These are phyloP conservation scores for Kwoniella mangroviensis DNA, from an alignment of 768 basidiomycete species.

Conservation along the genomic window DNA sequence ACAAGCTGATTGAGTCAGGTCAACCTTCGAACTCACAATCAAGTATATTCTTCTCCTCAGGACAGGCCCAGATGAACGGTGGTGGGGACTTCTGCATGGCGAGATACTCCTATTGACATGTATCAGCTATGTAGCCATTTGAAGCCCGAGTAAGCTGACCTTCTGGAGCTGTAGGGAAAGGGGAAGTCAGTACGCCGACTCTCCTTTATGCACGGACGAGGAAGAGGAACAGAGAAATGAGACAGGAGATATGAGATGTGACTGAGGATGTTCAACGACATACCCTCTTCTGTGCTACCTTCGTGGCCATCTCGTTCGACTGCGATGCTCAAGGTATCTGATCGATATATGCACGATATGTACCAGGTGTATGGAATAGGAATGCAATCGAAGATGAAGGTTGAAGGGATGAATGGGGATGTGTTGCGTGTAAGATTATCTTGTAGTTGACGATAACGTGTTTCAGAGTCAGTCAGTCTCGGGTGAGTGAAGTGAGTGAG, in stretches of 20 bases:
- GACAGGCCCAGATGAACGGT: slow-evolving; percentile 92
- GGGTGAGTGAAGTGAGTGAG: no score
- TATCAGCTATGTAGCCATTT: not conserved
- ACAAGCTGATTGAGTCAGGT: not conserved
- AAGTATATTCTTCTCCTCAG: slow-evolving; percentile 96
- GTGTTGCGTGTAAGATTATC: no score
- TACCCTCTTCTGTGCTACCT: slow-evolving; percentile 56
- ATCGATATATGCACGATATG: not conserved
- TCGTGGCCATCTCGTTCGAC: slow-evolving; percentile 45
- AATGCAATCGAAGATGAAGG: not conserved
- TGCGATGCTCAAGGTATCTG: not conserved
- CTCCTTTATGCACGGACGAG: not conserved
- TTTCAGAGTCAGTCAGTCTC: no score
- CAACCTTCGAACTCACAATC: slow-evolving; percentile 70
- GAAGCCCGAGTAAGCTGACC: slow-evolving; percentile 21
- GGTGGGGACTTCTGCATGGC: slow-evolving; percentile 91
- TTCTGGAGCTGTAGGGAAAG: slow-evolving; percentile 39
- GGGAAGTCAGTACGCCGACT: slow-evolving; percentile 4
- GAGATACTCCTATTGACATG: slow-evolving; percentile 74
- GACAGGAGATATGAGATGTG: no score
- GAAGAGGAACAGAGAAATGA: not conserved
- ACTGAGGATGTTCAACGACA: slow-evolving; percentile 19
- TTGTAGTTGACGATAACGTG: not conserved
- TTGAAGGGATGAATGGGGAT: not conserved
- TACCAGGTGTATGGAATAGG: not conserved